Evolutionary conservation across 306 rosid species (phyloP).

Genomic region (Myrica gale): DNA sequence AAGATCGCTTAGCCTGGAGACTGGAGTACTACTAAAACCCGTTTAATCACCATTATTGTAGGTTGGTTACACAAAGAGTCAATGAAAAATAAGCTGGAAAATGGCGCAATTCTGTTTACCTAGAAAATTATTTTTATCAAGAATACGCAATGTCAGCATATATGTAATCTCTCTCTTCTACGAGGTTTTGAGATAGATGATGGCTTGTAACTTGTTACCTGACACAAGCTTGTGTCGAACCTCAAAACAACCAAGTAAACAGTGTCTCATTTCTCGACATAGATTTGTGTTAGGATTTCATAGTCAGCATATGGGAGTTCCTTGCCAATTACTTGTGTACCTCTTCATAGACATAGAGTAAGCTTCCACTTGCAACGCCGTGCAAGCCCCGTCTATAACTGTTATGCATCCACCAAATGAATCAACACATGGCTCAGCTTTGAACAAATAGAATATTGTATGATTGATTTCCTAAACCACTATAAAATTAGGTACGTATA

Average conservation of each 20-base stretch:
- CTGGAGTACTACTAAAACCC: too few relatives aligned
- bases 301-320: too few relatives aligned
- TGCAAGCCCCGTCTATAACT: not conserved
- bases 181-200: not conserved
- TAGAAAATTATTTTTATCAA: too few relatives aligned
- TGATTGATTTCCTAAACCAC: not conserved
- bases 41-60: not conserved
- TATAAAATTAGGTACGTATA: not conserved
- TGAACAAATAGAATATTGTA: not conserved
- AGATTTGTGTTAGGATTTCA: not conserved
- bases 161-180: not conserved
- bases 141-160: not conserved
- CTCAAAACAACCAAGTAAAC: not conserved
- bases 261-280: not conserved
- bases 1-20: too few relatives aligned
- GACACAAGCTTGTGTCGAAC: not conserved
- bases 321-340: not conserved
- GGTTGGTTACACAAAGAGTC: too few relatives aligned
- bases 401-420: not conserved
- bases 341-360: not conserved
- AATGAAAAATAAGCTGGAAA: not conserved
- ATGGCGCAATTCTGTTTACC: not conserved
- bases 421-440: not conserved
- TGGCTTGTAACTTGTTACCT: not conserved
- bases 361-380: not conserved